Conservation (phyloP, 768 basidiomycete genomes). For the Tubosaeta sp. region DNA sequence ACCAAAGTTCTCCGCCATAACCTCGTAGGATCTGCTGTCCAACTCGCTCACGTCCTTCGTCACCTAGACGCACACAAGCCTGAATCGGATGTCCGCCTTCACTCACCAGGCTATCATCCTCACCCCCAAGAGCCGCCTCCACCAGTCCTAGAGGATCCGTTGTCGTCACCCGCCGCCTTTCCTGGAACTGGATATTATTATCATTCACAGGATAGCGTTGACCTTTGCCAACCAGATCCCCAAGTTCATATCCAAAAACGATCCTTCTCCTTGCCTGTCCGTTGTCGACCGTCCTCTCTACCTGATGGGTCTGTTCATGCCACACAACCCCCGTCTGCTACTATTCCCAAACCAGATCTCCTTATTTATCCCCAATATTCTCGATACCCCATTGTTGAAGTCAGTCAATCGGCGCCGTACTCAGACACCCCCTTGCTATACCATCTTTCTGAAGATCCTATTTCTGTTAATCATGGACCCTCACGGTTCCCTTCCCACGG, state of each 20-base stretch:
- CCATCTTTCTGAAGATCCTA: slow-evolving; percentile 9
- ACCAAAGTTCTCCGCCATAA: slow-evolving; percentile 59
- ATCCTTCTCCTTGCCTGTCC: slow-evolving; percentile 24
- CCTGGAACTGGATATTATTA: slow-evolving; percentile 28
- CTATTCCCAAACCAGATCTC: slow-evolving; percentile 8
- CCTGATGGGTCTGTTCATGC: slow-evolving; percentile 11
- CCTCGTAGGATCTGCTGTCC: slow-evolving; percentile 58
- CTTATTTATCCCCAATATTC: slow-evolving; percentile 16
- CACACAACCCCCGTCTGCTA: slow-evolving; percentile 7
- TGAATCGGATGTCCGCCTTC: slow-evolving; percentile 34
- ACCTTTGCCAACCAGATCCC: slow-evolving; percentile 16
- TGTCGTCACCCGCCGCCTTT: slow-evolving; percentile 34
- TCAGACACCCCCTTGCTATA: slow-evolving; percentile 8
- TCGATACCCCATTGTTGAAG: slow-evolving; percentile 4
- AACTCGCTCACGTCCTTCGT: slow-evolving; percentile 53
- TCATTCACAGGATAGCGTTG: slow-evolving; percentile 21
- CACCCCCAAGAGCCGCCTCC: slow-evolving; percentile 26
- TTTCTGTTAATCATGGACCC: slow-evolving; percentile 8
- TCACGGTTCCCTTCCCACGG: slow-evolving; percentile 4
- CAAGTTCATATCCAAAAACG: slow-evolving; percentile 23
- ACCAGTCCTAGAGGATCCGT: slow-evolving; percentile 37
- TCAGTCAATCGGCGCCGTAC: slow-evolving; percentile 14
- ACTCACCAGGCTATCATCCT: slow-evolving; percentile 34
- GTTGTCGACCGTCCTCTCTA: slow-evolving; percentile 8
- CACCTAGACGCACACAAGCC: slow-evolving; percentile 36